A percentile compares a stretch with the other conserved stretches of the same genome.
phyloP scores from a whole-genome alignment of 768 basidiomycete species.

The Chlorophyllum brunneum region DNA sequence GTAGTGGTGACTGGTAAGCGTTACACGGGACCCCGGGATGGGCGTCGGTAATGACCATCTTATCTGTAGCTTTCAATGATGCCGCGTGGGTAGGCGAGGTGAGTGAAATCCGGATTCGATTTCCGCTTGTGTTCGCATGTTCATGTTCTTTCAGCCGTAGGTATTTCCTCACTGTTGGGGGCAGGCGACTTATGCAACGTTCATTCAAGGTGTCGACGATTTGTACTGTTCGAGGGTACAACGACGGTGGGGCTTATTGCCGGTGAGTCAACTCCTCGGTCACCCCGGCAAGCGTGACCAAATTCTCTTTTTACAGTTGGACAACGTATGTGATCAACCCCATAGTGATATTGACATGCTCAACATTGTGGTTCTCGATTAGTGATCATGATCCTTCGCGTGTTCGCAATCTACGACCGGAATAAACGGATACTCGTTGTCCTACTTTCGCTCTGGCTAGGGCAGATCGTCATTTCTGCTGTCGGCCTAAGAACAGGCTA shows the following conservation, averaged over 20 bases:
- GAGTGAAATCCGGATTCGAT: slow-evolving; percentile 1
- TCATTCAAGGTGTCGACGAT: slow-evolving; percentile 19
- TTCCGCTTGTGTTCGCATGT: background rate
- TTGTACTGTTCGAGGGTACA: slow-evolving; percentile 27
- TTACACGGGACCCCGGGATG: background rate
- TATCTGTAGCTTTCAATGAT: slow-evolving; percentile 22
- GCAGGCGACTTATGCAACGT: background rate
- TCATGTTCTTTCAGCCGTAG: background rate
- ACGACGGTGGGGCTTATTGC: slow-evolving; percentile 23
- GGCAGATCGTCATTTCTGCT: slow-evolving; percentile 22
- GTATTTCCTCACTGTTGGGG: background rate
- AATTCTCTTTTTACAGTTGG: background rate
- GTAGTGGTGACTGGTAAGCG: slow-evolving; percentile 21
- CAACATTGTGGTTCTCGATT: background rate
- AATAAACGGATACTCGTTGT: slow-evolving; percentile 16
- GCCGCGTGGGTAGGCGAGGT: slow-evolving; percentile 20
- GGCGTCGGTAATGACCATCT: background rate
- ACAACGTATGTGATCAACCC: slow-evolving; percentile 14
- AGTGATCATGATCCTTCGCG: slow-evolving; percentile 30
- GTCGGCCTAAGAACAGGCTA: slow-evolving; percentile 22
- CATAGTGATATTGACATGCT: background rate
- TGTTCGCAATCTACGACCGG: slow-evolving; percentile 26
- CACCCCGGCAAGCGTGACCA: too few relatives aligned
- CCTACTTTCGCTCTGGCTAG: slow-evolving; percentile 20
- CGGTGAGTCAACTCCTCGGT: background rate